phyloP scores from a whole-genome alignment of 768 basidiomycete species.

The Tulasnella calospora region DNA sequence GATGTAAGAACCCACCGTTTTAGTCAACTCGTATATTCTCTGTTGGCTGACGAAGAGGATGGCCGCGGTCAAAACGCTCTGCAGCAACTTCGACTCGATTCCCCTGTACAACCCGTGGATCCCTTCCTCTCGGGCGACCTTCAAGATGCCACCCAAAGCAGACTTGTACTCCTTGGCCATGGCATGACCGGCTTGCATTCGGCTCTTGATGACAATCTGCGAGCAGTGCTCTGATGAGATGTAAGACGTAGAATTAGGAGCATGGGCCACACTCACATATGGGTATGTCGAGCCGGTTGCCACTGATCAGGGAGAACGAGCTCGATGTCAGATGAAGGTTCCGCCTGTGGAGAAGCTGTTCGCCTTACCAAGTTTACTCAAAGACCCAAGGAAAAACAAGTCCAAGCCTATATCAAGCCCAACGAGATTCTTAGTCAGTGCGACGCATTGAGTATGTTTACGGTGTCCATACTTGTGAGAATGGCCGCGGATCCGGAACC shows the following conservation, averaged over 20 bases:
- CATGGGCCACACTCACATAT: conserved; percentile 47
- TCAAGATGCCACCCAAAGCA: conserved; percentile 66
- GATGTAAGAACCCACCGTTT: conserved; percentile 23
- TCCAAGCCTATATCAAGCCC: conserved; percentile 63
- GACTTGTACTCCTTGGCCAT: conserved; percentile 68
- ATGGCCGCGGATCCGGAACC: conserved; percentile 41
- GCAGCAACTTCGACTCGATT: conserved; percentile 78
- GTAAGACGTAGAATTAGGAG: too few species aligned
- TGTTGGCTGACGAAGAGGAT: conserved; percentile 89
- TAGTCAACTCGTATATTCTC: conserved; percentile 43
- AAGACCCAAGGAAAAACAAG: conserved; percentile 89
- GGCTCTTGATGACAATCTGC: conserved; percentile 60
- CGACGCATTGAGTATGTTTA: neutral
- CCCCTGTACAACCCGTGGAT: conserved; percentile 83
- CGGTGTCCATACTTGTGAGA: neutral
- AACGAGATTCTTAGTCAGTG: neutral
- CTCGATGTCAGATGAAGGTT: neutral
- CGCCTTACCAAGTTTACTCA: conserved; percentile 66
- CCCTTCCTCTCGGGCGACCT: conserved; percentile 75
- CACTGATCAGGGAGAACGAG: conserved; percentile 31
- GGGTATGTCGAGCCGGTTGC: conserved; percentile 63
- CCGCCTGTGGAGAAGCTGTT: conserved; percentile 43
- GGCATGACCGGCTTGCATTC: conserved; percentile 70
- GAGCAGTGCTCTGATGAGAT: neutral
- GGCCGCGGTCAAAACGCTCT: conserved; percentile 89